Conservation (phyloP, 257 asterid species). For the Penstemon davidsonii region DNA sequence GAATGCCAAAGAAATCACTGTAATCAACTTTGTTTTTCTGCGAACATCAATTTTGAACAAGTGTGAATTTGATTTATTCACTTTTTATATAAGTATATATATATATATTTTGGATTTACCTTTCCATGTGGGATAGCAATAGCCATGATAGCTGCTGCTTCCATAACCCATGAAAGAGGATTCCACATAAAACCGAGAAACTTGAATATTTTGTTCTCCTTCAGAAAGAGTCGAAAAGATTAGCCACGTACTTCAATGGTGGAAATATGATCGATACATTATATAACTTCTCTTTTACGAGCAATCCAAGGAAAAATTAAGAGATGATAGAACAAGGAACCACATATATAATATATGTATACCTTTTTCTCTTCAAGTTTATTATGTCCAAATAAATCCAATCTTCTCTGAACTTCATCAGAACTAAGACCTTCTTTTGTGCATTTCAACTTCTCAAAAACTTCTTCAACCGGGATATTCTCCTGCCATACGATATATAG, state of each 20-base stretch:
- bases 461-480: slow-evolving; percentile 62
- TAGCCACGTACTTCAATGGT: not conserved
- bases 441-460: slow-evolving; percentile 51
- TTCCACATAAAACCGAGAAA: slow-evolving; percentile 87
- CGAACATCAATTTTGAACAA: slow-evolving; percentile 19
- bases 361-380: slow-evolving; percentile 79
- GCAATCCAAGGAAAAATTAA: not conserved
- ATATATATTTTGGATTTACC: slow-evolving; percentile 28
- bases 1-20: slow-evolving; percentile 57
- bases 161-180: slow-evolving; percentile 84
- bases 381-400: slow-evolving; percentile 56
- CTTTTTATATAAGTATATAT: not conserved
- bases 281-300: not conserved
- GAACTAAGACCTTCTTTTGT: slow-evolving; percentile 51
- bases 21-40: slow-evolving; percentile 33
- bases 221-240: not conserved
- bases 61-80: too few species aligned
- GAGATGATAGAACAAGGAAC: not conserved
- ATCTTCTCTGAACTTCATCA: slow-evolving; percentile 45
- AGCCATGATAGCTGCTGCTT: slow-evolving; percentile 73
- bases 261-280: not conserved
- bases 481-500: slow-evolving; percentile 38
- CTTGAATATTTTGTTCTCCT: slow-evolving; percentile 67
- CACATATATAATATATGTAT: not conserved
- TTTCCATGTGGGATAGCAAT: slow-evolving; percentile 62